Base-by-base conservation (phyloP, 2,329 filamentous ascomycete species). In the Lachnellula arida region DNA sequence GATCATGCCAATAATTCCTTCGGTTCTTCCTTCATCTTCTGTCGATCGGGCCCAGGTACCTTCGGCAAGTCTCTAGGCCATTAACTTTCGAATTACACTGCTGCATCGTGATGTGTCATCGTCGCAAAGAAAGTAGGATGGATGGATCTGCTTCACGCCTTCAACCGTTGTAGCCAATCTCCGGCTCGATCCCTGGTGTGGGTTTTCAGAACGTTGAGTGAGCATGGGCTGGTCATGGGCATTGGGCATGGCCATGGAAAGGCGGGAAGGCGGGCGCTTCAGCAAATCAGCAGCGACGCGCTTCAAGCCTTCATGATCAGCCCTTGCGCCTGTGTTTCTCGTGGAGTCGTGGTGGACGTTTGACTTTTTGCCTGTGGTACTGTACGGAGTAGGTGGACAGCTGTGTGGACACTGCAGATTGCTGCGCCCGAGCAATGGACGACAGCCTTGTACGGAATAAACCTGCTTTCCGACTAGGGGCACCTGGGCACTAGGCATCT, bases 31-130 rank as follows among this genome's bases (percentile, higher is more conserved):
- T 55, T 58, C 56, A 54, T 55, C 53, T 61, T 61, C 57, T 63
- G 62, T 47, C 48, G 62, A 63, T 67, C 62, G 51, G 46, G 56
- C 51, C 39, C 37, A 35, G 46, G 34, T 19, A 37, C 32, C 9
- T 37, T 42, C 35, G 44, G 17, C 19, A 47, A 47, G 34, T 48
- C 23, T 17, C 22, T 40, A 34, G 49, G 44, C 8, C 43, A 52
- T 54, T 55, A 56, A 57, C 50, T 55, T 58, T 58, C 54, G 58
- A 28, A 28, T 28, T 51, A 54, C 51, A n/a, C n/a, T 47, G 58
- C 64, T 65, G 64, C 64, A 66, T 54, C 57, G 63, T 66, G 64
- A 67, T 66, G 64, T 66, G 64, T 66, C 64, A 65, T 65, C 52
- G 59, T 56, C 58, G 55, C 57, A 39, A 57, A 44, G 49, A 60